These are phyloP conservation scores for Boletus sensibilis DNA, from an alignment of 768 basidiomycete genomes.

Conservation along the genomic window DNA sequence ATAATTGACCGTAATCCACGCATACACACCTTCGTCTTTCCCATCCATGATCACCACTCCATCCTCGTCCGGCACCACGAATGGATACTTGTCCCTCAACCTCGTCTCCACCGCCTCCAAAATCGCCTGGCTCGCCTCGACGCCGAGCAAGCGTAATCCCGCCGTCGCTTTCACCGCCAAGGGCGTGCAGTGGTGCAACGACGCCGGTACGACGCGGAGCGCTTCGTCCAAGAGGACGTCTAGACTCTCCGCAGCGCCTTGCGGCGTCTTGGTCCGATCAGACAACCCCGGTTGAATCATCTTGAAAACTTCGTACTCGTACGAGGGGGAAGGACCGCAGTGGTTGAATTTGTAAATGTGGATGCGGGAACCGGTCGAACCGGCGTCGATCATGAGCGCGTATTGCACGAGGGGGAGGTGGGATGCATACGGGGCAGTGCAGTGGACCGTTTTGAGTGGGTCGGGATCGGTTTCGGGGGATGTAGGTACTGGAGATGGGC, in stretches of 20 bases:
- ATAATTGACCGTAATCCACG: conserved; percentile 98
- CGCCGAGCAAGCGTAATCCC: conserved; percentile 73
- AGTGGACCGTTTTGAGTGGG: conserved; percentile 69
- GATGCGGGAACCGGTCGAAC: conserved; percentile 94
- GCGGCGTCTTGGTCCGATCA: conserved; percentile 53
- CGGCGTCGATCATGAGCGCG: conserved; percentile 97
- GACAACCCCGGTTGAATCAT: conserved; percentile 81
- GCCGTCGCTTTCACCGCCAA: conserved; percentile 93
- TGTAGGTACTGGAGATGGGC: conserved; percentile 33
- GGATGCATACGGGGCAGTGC: conserved; percentile 53
- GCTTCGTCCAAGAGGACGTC: conserved; percentile 83
- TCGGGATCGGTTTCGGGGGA: conserved; percentile 76
- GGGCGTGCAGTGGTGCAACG: conserved; percentile 67
- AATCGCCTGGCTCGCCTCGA: conserved; percentile 62
- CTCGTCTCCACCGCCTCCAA: conserved; percentile 67
- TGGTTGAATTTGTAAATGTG: conserved; percentile 99
- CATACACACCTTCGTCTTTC: conserved; percentile 94
- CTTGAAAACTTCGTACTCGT: conserved; percentile 93
- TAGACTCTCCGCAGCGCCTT: conserved; percentile 73
- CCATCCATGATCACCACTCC: conserved; percentile 93
- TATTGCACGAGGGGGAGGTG: conserved; percentile 73
- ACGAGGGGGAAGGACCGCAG: conserved; percentile 68
- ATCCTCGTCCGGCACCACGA: conserved; percentile 56
- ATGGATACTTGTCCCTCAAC: conserved; percentile 62
- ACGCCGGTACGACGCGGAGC: conserved; percentile 67